Base-by-base conservation (phyloP, 805 yeast genomes). In the Candida loeiensis region DNA sequence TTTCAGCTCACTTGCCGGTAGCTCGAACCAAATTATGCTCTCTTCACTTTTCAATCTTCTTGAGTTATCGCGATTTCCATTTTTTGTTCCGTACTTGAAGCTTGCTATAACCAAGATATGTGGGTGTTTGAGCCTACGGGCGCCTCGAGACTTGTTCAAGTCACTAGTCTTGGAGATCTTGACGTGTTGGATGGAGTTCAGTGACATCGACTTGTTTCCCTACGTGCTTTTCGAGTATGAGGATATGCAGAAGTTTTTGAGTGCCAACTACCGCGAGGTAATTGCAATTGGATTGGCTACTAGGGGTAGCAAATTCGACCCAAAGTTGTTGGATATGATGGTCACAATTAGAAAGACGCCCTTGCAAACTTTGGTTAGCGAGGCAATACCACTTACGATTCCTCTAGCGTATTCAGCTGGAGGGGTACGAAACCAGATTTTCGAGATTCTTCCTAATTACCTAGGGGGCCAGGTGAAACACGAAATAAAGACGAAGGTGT, bases 101-200 rank as follows among this genome's bases (percentile, higher is more conserved):
- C 26, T 34, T 9, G 49, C 70, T 3, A 37, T 74, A 3, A 20
- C 21, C 1, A 36, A 37, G 1, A 55, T 68, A 24, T 54, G 69
- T 5, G 4, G 15, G 1, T 18, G 22, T 4, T 45, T 54, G 27
- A 43, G 45, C 0, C 31, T 56, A 4, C 22, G 36, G 0, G 30
- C 39, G 12, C 29, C 56, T 0, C 45, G 32, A 12, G 37, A 34
- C 1, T 41, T 74, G 3, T 70, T 71, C 45, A 51, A 53, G 35
- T 39, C 47, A 9, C 49, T 61, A 19, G 61, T 55, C 34, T 47
- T 62, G 25, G 65, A 64, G 11, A 51, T 76, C 3, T 53, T 77
- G 34, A 69, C 61, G 40, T 58, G 58, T 15, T 77, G 80, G 80
- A 58, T 60, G 53, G 53, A 55, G n/a, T 60, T 58, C 38, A 55